Evolutionary conservation across 1,284 basidiomycete species (phyloP), one percentile per base, ranked within the genome.

Genomic region (Athelia psychrophila): DNA sequence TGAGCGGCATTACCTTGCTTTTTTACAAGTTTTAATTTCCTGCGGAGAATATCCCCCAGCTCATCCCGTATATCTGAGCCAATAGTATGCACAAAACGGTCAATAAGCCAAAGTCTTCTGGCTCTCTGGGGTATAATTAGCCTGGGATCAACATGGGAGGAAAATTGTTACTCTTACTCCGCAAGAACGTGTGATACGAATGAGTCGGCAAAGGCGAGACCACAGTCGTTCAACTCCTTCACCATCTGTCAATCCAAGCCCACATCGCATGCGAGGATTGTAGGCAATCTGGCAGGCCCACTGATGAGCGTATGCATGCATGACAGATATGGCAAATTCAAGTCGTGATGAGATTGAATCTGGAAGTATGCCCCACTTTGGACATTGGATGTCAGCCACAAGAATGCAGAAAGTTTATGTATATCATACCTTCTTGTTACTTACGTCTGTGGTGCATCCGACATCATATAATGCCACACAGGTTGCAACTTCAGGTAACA

Each of bases 51-150:
- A 2, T 53, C 48, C 0, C 64, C 62, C 1, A 67, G 59, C 4
- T 54, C 53, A 2, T 47, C 30, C 1, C 42, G 24, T 35, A 61
- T 53, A 15, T 60, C 51, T 4, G 13, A 13, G 0, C 54, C 59
- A 27, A 72, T 57, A 8, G 57, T 50, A 0, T 46, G 32, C 0
- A 59, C 57, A 24, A 67, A 62, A 6, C 58, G 49, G 40, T 71
- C 64, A 23, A 69, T 56, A 1, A 69, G 47, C 62, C 64, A 70
- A 1, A 68, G 51, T 8, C 57, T 27, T 2, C 56, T 23, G 10
- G 56, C 50, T 3, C 51, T 33, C 68, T n/a, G n/a, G 33, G n/a
- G n/a, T 10, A 35, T 10, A n/a, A 10, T 35, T 12, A 35, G 12
- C 10, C 10, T 35, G n/a, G 33, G n/a, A 12, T 12, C 12, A 12